Percentiles rank a stretch among this genome's conserved stretches.
phyloP scores from a whole-genome alignment of 2,329 filamentous ascomycete species.

The Trichoderma koningiopsis region DNA sequence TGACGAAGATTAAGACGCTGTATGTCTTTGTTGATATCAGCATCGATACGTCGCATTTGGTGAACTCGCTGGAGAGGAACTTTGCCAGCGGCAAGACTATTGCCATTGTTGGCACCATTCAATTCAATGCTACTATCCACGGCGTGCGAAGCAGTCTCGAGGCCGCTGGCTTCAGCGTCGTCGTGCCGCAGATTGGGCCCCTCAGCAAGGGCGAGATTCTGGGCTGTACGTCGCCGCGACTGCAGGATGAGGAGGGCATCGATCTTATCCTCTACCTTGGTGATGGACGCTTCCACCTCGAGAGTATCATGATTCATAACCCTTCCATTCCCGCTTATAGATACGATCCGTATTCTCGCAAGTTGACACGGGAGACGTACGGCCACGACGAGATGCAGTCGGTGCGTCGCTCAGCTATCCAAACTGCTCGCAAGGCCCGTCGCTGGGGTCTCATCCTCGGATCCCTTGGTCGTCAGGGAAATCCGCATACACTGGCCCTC shows the following conservation, averaged over 20 bases:
- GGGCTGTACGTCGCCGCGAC: constrained; percentile 88
- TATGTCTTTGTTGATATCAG: constrained; percentile 99
- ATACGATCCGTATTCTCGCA: constrained; percentile 94
- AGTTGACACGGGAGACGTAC: constrained; percentile 88
- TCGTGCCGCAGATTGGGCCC: constrained; percentile 91
- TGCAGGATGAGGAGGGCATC: constrained; percentile 60
- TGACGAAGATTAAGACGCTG: constrained; percentile 94
- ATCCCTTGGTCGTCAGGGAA: constrained; percentile 89
- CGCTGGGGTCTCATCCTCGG: constrained; percentile 97
- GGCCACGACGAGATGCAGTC: constrained; percentile 88
- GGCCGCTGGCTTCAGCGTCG: constrained; percentile 77
- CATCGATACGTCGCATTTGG: constrained; percentile 86
- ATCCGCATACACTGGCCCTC: constrained; percentile 85
- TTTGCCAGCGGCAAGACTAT: constrained; percentile 84
- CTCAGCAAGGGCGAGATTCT: constrained; percentile 94
- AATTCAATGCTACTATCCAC: constrained; percentile 97
- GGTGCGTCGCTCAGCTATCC: constrained; percentile 75
- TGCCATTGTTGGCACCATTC: constrained; percentile 93
- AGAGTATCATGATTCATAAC: constrained; percentile 99
- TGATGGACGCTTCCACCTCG: constrained; percentile 92
- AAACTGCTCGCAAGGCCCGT: constrained; percentile 70
- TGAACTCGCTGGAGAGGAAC: constrained; percentile 85
- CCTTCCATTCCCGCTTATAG: constrained; percentile 86
- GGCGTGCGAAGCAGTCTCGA: constrained; percentile 77
- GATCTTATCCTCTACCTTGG: constrained; percentile 87